Conservation (phyloP, 106 monocot genomes). For the Dioscorea alata region DNA sequence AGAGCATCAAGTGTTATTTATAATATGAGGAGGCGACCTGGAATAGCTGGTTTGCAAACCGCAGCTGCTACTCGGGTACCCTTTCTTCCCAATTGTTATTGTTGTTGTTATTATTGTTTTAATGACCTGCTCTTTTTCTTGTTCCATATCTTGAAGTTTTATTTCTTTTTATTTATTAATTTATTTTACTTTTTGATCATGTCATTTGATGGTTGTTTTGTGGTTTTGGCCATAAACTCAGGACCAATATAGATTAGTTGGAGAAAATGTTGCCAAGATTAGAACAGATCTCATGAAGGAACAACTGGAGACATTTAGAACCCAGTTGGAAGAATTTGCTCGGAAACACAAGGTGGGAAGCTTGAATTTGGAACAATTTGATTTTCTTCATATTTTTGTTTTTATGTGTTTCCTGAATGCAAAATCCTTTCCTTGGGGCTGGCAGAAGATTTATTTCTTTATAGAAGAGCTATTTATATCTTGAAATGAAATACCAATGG, state of each 20-base stretch:
- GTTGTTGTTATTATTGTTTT: neutral
- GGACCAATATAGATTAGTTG: constrained; percentile 84
- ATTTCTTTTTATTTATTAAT: neutral
- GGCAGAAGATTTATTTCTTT: too few species aligned
- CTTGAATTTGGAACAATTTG: neutral
- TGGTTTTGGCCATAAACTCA: constrained; percentile 4
- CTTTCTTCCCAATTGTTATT: neutral
- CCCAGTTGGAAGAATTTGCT: constrained; percentile 96
- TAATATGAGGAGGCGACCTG: constrained; percentile 89
- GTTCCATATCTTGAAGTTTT: neutral
- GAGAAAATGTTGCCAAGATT: constrained; percentile 85
- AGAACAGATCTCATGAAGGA: constrained; percentile 93
- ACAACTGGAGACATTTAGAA: constrained; percentile 81
- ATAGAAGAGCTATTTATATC: too few species aligned
- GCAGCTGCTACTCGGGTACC: constrained; percentile 81
- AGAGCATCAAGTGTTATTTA: neutral
- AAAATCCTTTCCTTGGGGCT: too few species aligned
- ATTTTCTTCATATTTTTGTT: neutral
- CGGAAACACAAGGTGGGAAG: constrained; percentile 80
- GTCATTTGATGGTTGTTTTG: neutral
- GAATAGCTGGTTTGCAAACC: constrained; percentile 75
- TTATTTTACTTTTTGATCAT: neutral
- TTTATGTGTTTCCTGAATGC: neutral
- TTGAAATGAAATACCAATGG: too few species aligned
- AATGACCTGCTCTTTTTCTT: neutral